Conservation (phyloP, 345 rosid genomes). For the Erucastrum elatum region DNA sequence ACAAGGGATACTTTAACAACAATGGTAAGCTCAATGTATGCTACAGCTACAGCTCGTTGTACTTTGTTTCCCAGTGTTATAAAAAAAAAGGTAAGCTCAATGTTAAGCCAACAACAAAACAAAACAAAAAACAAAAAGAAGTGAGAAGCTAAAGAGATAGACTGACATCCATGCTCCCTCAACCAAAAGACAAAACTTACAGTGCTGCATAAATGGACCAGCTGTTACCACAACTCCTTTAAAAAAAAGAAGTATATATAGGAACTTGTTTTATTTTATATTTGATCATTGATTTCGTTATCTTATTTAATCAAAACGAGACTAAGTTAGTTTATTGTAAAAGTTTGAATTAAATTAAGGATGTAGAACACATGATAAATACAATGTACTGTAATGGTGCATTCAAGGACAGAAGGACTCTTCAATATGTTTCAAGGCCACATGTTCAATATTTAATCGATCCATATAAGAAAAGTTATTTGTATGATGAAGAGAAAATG, state of each 20-base stretch:
- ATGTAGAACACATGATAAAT: not conserved
- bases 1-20: not conserved
- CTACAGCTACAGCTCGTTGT: no score
- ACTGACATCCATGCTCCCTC: constrained; percentile 44
- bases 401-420: constrained; percentile 23
- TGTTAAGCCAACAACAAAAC: not conserved
- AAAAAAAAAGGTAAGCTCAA: not conserved
- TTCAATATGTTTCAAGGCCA: constrained; percentile 30
- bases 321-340: not conserved
- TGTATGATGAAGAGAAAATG: constrained; percentile 21
- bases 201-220: constrained; percentile 36
- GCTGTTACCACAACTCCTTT: constrained; percentile 30
- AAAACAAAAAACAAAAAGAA: not conserved
- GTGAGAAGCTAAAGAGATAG: constrained; percentile 29
- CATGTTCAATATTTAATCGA: constrained; percentile 35
- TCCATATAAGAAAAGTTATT: constrained; percentile 21
- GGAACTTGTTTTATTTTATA: not conserved
- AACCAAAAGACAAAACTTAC: constrained; percentile 41
- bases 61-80: no score
- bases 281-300: not conserved
- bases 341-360: no score
- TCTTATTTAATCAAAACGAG: constrained; percentile 4
- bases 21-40: no score
- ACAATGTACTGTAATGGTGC: constrained; percentile 28
- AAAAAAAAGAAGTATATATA: not conserved